Evolutionary conservation across 2,329 filamentous ascomycete genomes (phyloP).

Genomic region (Teratosphaeria epicoccoides): DNA sequence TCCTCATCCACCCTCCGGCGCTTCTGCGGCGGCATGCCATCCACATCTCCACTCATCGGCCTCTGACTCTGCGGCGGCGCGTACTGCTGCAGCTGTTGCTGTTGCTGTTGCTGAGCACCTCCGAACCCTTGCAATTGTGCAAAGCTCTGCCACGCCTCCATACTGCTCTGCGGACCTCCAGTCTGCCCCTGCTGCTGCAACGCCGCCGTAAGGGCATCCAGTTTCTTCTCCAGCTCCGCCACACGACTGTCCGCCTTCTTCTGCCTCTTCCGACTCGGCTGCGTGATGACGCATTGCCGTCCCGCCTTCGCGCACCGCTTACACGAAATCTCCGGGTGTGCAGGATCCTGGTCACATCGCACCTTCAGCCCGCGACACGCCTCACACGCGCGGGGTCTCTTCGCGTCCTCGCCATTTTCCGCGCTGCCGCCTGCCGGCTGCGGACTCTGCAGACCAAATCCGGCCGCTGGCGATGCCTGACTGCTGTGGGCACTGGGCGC

Average conservation of each 20-base stretch:
- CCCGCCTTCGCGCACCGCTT: constrained; percentile 68
- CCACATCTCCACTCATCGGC: neutral
- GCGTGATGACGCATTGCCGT: constrained; percentile 66
- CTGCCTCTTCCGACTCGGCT: constrained; percentile 65
- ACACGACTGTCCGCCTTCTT: constrained; percentile 88
- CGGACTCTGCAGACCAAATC: neutral
- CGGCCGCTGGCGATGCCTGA: neutral
- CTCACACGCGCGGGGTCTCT: constrained; percentile 39
- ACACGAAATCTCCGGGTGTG: constrained; percentile 47
- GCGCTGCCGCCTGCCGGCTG: neutral
- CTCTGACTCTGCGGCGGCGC: neutral
- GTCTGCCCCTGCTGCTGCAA: constrained; percentile 48
- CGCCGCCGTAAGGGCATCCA: constrained; percentile 75
- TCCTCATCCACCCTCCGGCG: constrained; percentile 15
- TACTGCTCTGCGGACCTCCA: constrained; percentile 4
- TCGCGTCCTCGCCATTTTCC: constrained; percentile 26
- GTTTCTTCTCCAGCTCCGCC: constrained; percentile 83
- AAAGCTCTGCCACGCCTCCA: constrained; percentile 3
- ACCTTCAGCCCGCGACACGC: constrained; percentile 47
- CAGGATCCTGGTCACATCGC: constrained; percentile 67
- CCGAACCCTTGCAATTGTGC: neutral
- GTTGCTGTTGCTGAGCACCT: neutral
- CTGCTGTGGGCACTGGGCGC: neutral
- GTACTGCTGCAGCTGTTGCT: neutral
- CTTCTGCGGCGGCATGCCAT: constrained; percentile 10